Evolutionary conservation across 2,329 filamentous ascomycete genomes (phyloP).

Genomic region (Diaporthe helianthi): DNA sequence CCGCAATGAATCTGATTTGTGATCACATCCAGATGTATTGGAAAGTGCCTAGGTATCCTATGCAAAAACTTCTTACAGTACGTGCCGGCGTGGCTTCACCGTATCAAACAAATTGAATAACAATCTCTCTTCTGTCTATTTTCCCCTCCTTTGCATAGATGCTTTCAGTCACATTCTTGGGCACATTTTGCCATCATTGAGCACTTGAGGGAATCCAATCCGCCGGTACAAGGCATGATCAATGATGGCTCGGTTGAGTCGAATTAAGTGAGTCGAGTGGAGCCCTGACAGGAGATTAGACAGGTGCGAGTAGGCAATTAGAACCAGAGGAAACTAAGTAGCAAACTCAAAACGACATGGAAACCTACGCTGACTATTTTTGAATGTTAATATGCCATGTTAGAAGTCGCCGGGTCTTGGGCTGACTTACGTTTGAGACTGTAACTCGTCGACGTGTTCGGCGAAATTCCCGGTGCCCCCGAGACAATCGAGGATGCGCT

Average conservation of each 20-base stretch:
- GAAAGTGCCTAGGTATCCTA: neutral
- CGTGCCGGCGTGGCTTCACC: neutral
- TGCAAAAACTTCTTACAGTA: too few relatives aligned
- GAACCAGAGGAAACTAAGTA: neutral
- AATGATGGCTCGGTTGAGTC: too few relatives aligned
- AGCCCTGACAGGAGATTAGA: slow-evolving; percentile 11
- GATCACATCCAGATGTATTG: neutral
- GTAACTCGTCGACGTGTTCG: neutral
- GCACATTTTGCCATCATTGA: neutral
- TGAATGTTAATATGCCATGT: neutral
- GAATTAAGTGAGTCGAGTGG: slow-evolving; percentile 2
- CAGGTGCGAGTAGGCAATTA: neutral
- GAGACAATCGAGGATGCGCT: neutral
- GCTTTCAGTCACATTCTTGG: neutral
- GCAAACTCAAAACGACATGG: neutral
- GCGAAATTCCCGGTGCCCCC: neutral
- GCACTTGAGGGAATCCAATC: neutral
- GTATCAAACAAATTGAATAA: neutral
- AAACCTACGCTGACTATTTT: neutral
- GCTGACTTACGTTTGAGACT: neutral
- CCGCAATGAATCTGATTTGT: neutral
- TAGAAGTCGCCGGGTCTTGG: neutral
- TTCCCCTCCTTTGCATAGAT: neutral
- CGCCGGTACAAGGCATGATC: neutral
- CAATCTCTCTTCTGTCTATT: neutral